Conservation (phyloP, 495 filamentous ascomycete genomes). For the Hypoxylon subgilvum region DNA sequence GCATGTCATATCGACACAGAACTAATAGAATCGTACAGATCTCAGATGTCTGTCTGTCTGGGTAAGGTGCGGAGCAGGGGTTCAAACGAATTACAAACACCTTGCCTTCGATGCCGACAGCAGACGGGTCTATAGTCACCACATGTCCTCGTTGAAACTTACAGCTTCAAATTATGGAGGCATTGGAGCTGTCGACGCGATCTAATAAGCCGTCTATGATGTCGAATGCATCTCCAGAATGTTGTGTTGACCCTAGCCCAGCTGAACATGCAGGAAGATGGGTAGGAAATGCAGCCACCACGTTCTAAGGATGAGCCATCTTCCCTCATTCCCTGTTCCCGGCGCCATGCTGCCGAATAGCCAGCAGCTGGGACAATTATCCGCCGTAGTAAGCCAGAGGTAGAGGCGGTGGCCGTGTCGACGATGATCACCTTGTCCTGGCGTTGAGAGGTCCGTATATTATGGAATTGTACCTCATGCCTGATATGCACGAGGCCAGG, state of each 20-base stretch:
- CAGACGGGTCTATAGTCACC: neutral
- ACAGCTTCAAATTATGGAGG: neutral
- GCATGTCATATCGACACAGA: neutral
- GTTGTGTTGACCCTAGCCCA: neutral
- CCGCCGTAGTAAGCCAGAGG: conserved; percentile 19
- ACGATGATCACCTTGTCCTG: neutral
- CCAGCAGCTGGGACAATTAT: neutral
- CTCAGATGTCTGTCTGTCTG: neutral
- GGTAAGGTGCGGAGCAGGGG: neutral
- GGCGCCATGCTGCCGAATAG: neutral
- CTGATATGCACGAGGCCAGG: neutral
- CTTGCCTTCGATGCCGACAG: conserved; percentile 1
- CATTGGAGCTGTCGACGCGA: neutral
- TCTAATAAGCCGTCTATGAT: conserved; percentile 5
- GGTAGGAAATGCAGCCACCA: conserved; percentile 14
- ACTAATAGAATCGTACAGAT: neutral
- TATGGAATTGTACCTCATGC: conserved; percentile 7
- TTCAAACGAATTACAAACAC: neutral
- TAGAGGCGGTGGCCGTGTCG: neutral
- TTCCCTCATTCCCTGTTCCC: neutral
- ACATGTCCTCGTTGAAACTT: conserved; percentile 1
- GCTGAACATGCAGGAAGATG: conserved; percentile 23
- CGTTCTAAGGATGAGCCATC: neutral
- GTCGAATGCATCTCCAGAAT: conserved; percentile 1
- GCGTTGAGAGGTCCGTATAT: neutral